A percentile compares a stretch with the other conserved stretches of the same genome.
phyloP scores from a whole-genome alignment of 2,329 filamentous ascomycete genomes.

The Raffaelea ambrosiae region DNA sequence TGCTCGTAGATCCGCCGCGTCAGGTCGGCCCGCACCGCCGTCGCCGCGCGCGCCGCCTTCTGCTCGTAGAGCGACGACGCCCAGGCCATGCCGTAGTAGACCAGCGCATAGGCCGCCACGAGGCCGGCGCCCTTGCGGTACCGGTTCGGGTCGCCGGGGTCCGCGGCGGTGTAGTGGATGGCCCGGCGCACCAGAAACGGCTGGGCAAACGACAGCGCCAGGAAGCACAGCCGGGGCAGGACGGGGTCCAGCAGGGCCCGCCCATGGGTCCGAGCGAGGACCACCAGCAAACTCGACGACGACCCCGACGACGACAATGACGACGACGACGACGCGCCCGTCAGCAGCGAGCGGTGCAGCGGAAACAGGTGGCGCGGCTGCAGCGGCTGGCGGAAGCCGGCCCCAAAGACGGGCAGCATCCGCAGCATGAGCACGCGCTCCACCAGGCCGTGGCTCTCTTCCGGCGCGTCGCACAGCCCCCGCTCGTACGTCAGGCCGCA shows the following conservation, averaged over 20 bases:
- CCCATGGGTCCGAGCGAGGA: not conserved
- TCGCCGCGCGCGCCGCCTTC: not conserved
- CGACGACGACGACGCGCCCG: too few relatives aligned
- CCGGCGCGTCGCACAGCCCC: not conserved
- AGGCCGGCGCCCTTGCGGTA: not conserved
- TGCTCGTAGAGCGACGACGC: not conserved
- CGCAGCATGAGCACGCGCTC: not conserved
- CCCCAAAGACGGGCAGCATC: not conserved
- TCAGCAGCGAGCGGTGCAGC: not conserved
- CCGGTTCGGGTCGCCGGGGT: not conserved
- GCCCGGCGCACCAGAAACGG: not conserved
- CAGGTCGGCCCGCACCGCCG: not conserved
- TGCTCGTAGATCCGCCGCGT: conserved; percentile 20
- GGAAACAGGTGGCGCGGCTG: not conserved
- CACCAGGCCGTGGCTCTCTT: not conserved
- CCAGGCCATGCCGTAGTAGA: not conserved
- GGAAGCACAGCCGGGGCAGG: not conserved
- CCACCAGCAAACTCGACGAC: too few relatives aligned
- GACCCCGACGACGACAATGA: too few relatives aligned
- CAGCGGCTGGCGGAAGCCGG: not conserved
- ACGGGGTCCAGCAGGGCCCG: not conserved
- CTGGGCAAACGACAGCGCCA: not conserved
- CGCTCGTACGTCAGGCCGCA: not conserved
- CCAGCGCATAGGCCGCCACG: not conserved
- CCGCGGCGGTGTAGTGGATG: not conserved